Evolutionary conservation across 2,329 filamentous ascomycete species (phyloP), one percentile per base, ranked within the genome.

Genomic region (Zymoseptoria ardabiliae): DNA sequence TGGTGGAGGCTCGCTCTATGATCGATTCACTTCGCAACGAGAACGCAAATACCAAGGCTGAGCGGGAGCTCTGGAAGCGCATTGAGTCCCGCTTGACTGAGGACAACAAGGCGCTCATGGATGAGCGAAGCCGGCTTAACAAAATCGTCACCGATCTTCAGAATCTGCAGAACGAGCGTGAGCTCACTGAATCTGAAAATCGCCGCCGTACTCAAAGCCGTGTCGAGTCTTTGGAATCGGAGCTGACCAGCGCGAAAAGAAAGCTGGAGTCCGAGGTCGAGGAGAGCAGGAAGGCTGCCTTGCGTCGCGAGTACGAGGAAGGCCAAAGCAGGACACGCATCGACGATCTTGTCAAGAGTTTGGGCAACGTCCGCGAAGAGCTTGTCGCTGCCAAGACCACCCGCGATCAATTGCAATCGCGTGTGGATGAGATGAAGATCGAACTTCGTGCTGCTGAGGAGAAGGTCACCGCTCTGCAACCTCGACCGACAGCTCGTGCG

Each of bases 31-130:
- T 97, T 74, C 88, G 91, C 56, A 91, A 91, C 65, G 94, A 99
- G 72, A 91, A 87, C 57, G 87, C 91, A 17, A 97, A 97, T 70
- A 82, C 97, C 35, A 96, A 96, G 73, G 92, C 93, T 0, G 93
- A 97, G 74, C 96, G 96, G 76, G 89, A 91, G 45, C 81, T 99
- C 9, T 96, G 90, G 89, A 96, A 94, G 77, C 90, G 88, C 58
- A 96, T 97, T 35, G 92, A 97, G 72, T 87, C 89, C 63, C 86
- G 95, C 56, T 80, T 97, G 50, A 88, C 85, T 63, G 90, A 94
- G 68, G 92, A 97, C 70, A 96, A 94, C 64, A 91, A 96, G 70
- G 85, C 78, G 20, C 79, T 97, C 11, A 82, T 89, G 50, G 90
- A 95, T 61, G 94, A 99, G 72, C 89, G 91, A 65, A 85, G 86